These are phyloP conservation scores for Hypomyces rosellus DNA, from an alignment of 2,329 filamentous ascomycete species.

Conservation along the genomic window DNA sequence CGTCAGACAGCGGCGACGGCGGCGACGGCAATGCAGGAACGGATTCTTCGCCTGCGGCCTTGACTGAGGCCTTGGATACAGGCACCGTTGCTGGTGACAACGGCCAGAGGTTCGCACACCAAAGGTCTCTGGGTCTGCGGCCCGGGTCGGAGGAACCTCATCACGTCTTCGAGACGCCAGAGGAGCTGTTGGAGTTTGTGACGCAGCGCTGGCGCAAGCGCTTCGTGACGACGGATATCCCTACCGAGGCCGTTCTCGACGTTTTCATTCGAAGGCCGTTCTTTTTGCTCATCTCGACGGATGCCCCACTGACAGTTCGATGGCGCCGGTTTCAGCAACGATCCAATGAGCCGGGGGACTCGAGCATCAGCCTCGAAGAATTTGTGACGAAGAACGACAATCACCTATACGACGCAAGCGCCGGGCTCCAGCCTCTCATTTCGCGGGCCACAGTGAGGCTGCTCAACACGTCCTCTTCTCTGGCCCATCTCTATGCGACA, in stretches of 20 bases:
- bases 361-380: conserved; percentile 41
- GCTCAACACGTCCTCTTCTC: conserved; percentile 72
- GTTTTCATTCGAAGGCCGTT: conserved; percentile 74
- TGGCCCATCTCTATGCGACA: conserved; percentile 65
- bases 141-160: conserved; percentile 13
- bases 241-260: conserved; percentile 66
- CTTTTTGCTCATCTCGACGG: conserved; percentile 86
- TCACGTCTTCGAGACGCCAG: conserved; percentile 52
- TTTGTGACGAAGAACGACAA: conserved; percentile 59
- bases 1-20: conserved; percentile 2
- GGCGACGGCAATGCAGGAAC: conserved; percentile 4
- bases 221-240: conserved; percentile 82
- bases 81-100: conserved; percentile 23
- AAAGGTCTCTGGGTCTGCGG: conserved; percentile 20
- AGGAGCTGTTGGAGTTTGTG: conserved; percentile 73
- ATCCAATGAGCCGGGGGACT: conserved; percentile 15
- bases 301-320: conserved; percentile 78
- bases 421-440: conserved; percentile 69
- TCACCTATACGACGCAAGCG: conserved; percentile 63
- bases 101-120: conserved; percentile 18
- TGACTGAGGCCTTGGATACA: conserved; percentile 19
- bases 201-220: conserved; percentile 76
- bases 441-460: conserved; percentile 77
- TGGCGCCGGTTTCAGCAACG: conserved; percentile 66
- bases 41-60: conserved; percentile 14